Evolutionary conservation across 2,329 filamentous ascomycete species (phyloP).

Genomic region (Venturia carpophila): DNA sequence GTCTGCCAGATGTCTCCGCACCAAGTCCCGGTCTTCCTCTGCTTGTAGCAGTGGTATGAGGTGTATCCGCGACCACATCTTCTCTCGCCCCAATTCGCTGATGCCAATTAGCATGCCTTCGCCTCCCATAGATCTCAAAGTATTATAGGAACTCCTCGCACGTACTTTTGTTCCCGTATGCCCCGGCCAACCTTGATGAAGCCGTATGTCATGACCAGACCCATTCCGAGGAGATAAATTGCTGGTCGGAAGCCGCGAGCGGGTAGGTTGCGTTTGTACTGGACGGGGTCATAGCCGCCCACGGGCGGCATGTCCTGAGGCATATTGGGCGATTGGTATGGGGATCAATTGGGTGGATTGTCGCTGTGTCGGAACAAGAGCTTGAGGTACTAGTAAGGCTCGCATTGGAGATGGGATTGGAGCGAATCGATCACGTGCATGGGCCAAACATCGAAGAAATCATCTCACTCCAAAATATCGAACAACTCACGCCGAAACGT

Average conservation of each 20-base stretch:
- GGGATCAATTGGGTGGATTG: slow-evolving; percentile 5
- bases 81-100: slow-evolving; percentile 90
- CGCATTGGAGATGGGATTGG: neutral
- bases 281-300: slow-evolving; percentile 91
- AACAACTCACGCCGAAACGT: neutral
- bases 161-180: slow-evolving; percentile 85
- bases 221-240: slow-evolving; percentile 68
- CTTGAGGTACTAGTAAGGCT: neutral
- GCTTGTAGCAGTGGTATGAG: slow-evolving; percentile 89
- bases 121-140: neutral
- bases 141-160: slow-evolving; percentile 19
- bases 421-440: neutral
- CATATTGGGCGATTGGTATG: slow-evolving; percentile 51
- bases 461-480: neutral
- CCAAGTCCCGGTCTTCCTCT: slow-evolving; percentile 92
- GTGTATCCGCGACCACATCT: slow-evolving; percentile 96
- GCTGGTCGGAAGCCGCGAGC: slow-evolving; percentile 81
- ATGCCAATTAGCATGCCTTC: slow-evolving; percentile 7
- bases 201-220: slow-evolving; percentile 75
- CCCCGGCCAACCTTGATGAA: slow-evolving; percentile 81
- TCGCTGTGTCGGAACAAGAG: neutral
- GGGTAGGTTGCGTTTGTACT: slow-evolving; percentile 97
- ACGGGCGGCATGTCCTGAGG: slow-evolving; percentile 93
- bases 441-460: neutral
- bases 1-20: slow-evolving; percentile 77